Conservation (phyloP, 1,284 basidiomycete genomes). For the Lignosus rhinocerotis region DNA sequence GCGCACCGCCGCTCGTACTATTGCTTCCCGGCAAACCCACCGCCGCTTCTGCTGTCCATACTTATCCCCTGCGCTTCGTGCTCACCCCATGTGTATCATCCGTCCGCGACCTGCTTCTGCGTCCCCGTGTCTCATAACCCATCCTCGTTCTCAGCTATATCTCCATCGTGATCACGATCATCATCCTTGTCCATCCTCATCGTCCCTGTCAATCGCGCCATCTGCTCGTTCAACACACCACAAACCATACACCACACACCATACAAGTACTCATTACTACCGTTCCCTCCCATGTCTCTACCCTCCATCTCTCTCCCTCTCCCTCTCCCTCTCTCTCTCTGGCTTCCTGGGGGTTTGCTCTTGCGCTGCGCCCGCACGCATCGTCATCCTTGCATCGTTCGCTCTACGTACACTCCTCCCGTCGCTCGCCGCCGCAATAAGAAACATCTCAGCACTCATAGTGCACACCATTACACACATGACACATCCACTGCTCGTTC, state of each 20-base stretch:
- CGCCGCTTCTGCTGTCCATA: background rate
- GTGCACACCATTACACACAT: background rate
- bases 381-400: background rate
- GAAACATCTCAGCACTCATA: background rate
- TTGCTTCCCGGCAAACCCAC: background rate
- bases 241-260: background rate
- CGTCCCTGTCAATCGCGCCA: no score
- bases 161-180: background rate
- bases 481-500: background rate
- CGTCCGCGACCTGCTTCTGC: background rate
- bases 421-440: background rate
- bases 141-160: background rate
- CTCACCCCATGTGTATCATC: background rate
- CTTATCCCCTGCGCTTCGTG: background rate
- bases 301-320: background rate
- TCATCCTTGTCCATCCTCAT: no score
- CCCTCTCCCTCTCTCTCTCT: background rate
- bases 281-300: background rate
- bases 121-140: background rate
- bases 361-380: background rate
- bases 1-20: background rate
- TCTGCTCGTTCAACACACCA: no score
- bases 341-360: background rate
- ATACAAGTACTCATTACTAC: background rate
- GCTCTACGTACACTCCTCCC: background rate